Conservation (phyloP, 495 filamentous ascomycete genomes). For the Tirmania nivea region DNA sequence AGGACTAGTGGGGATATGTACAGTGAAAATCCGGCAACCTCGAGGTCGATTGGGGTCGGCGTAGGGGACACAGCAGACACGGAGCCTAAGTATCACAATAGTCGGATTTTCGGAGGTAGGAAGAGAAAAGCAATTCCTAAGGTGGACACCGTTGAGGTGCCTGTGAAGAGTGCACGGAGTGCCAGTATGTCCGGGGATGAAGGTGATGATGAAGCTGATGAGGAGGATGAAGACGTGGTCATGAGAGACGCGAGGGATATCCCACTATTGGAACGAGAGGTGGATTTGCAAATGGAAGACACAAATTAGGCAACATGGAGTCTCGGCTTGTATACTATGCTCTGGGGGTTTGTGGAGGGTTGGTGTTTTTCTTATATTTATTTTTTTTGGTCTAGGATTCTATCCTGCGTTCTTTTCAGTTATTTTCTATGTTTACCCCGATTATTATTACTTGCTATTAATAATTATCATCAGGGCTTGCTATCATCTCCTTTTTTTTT, state of each 20-base stretch:
- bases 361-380: not conserved
- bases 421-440: no score
- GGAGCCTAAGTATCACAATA: not conserved
- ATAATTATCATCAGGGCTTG: not conserved
- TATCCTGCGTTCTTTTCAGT: no score
- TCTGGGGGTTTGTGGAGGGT: not conserved
- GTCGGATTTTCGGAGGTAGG: not conserved
- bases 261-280: not conserved
- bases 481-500: not conserved
- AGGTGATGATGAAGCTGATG: not conserved
- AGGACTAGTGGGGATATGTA: not conserved
- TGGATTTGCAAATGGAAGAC: not conserved
- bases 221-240: not conserved
- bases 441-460: no score
- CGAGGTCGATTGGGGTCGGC: not conserved
- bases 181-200: not conserved
- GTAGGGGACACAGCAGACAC: not conserved
- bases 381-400: not conserved
- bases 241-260: not conserved
- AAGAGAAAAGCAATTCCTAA: not conserved
- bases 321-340: not conserved
- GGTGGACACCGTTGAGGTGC: not conserved
- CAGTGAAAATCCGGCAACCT: not conserved
- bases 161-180: not conserved
- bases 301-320: not conserved